Evolutionary conservation across 441 rosid species (phyloP), one percentile per base, ranked within the genome.

Genomic region (Eutrema salsugineum): DNA sequence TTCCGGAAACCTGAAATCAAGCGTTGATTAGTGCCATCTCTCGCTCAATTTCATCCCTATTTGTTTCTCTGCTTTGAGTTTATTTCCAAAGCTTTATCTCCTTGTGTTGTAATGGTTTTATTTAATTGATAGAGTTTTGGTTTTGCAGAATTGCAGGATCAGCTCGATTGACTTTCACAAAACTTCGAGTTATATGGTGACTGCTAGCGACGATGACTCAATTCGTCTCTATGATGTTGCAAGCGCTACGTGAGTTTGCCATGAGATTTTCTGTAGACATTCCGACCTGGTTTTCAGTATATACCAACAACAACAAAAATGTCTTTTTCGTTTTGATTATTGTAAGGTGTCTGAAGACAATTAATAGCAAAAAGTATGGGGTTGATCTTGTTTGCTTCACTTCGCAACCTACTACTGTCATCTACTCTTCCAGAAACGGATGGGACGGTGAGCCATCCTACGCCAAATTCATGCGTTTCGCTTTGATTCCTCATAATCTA

Each of bases 341-440:
- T 73, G 69, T 12, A 84, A 94, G 99, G 75, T 91, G 99, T 81
- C 81, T 94, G 84, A 94, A 94, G 88, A 89, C 97, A 12, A 88
- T 94, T 16, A 94, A 94, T 70, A 94, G 97, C 90, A 94, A 94
- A 82, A 94, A 91, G 81, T 94, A 94, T 71, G 97, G 99, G 14
- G 96, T 94, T 71, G 99, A 91, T 83, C 84, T 91, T 47, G 99
- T 94, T 79, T 84, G 89, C 78, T 94, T 91, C 81, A 91, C 97
- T 76, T 87, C 91, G 44, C 95, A 90, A 79, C 98, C 98, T 8
- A 88, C 97, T 8, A 94, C 97, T 68, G 97, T 91, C 66, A 90
- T 91, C 83, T 94, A 92, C 84, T 90, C 97, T 38, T 94, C 99
- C 39, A 87, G 89, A 79, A 94, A 91, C 82, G 99, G 99, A 62